phyloP scores from a whole-genome alignment of 257 asterid genomes.

The Ophiorrhiza pumila region DNA sequence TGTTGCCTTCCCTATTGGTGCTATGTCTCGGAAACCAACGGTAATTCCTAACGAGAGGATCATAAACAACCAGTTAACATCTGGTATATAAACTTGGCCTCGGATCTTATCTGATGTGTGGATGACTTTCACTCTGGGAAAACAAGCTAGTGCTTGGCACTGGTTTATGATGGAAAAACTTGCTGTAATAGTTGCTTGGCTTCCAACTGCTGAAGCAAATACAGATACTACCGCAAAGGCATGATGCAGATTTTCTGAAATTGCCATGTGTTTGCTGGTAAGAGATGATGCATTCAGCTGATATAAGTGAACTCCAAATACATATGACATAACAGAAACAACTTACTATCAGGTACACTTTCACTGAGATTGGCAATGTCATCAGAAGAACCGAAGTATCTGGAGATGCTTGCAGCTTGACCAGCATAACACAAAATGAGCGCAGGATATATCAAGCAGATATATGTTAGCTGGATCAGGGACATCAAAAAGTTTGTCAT shows the following conservation, averaged over 20 bases:
- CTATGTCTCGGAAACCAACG: constrained; percentile 60
- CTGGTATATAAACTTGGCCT: constrained; percentile 90
- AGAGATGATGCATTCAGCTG: constrained; percentile 13
- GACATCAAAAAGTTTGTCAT: background rate
- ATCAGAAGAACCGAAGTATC: constrained; percentile 27
- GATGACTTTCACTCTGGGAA: constrained; percentile 86
- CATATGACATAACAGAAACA: constrained; percentile 7
- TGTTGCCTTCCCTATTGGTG: constrained; percentile 70
- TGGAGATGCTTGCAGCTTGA: constrained; percentile 77
- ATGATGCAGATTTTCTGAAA: constrained; percentile 67
- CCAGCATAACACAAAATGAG: constrained; percentile 87
- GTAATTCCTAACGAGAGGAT: constrained; percentile 64
- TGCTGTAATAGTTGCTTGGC: constrained; percentile 95
- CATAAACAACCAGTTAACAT: constrained; percentile 87
- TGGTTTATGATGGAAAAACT: constrained; percentile 93
- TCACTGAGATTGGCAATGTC: constrained; percentile 74
- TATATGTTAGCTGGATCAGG: constrained; percentile 64
- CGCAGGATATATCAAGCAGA: constrained; percentile 74
- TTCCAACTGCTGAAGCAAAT: constrained; percentile 93
- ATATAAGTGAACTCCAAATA: constrained; percentile 1
- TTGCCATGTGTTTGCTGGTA: constrained; percentile 18
- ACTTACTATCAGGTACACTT: constrained; percentile 80
- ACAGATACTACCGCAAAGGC: constrained; percentile 67
- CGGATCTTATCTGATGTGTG: constrained; percentile 76
- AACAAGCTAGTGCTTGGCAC: constrained; percentile 81